phyloP scores from a whole-genome alignment of 2,329 filamentous ascomycete species.

The Aspergillus sp. region DNA sequence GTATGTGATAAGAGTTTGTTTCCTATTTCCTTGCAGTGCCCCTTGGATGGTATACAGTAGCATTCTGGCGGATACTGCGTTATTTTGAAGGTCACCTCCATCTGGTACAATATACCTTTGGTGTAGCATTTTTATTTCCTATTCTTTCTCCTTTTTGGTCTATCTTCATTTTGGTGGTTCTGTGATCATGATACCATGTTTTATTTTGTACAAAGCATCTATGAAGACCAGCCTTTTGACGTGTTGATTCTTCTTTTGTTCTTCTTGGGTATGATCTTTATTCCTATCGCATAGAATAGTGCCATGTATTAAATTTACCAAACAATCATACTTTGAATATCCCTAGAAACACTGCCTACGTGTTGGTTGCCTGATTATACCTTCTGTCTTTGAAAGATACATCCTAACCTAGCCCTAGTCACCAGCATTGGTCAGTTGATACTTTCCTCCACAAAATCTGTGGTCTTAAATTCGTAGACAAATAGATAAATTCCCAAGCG shows the following conservation, averaged over 20 bases:
- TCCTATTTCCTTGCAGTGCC: constrained; percentile 1
- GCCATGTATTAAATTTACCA: too few species aligned
- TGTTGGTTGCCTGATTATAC: too few species aligned
- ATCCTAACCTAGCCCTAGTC: too few species aligned
- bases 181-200: constrained; percentile 12
- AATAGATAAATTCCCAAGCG: background rate
- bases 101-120: background rate
- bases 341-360: too few species aligned
- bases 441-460: too few species aligned
- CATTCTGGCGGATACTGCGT: background rate
- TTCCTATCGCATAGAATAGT: too few species aligned
- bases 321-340: too few species aligned
- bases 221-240: background rate
- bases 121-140: background rate
- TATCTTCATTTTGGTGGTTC: background rate
- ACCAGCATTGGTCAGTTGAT: too few species aligned
- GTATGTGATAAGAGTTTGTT: constrained; percentile 18
- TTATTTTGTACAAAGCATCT: constrained; percentile 5
- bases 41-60: background rate
- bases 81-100: too few species aligned
- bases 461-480: too few species aligned
- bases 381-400: too few species aligned
- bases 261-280: background rate
- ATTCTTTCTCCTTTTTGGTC: constrained; percentile 4
- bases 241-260: background rate